Conservation (phyloP, 1,284 basidiomycete species). For the Ceratobasidium sp. region DNA sequence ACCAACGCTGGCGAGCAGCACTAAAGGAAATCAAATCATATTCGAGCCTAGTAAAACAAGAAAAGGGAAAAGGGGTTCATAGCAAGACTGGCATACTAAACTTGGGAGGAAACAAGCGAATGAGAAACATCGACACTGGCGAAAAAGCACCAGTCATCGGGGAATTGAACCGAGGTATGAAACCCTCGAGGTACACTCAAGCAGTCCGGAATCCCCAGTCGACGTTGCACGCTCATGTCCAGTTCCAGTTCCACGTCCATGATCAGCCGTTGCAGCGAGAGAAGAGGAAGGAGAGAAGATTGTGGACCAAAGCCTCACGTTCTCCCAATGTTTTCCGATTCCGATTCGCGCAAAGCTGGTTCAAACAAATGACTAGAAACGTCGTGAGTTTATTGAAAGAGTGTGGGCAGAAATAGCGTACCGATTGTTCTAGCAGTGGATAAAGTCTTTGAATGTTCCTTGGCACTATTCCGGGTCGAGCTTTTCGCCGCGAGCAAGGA, state of each 20-base stretch:
- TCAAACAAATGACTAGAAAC: conserved; percentile 27
- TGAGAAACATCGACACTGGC: conserved; percentile 3
- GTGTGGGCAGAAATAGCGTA: neutral
- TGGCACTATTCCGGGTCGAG: conserved; percentile 63
- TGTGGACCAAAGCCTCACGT: conserved; percentile 29
- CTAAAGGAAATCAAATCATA: neutral
- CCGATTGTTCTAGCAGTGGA: conserved; percentile 31
- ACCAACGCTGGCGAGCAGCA: neutral
- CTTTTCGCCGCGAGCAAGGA: conserved; percentile 84
- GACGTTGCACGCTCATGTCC: conserved; percentile 38
- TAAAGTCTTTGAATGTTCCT: neutral
- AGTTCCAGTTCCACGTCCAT: conserved; percentile 34
- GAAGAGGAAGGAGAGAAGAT: conserved; percentile 36
- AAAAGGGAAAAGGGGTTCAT: conserved; percentile 33
- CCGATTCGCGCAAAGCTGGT: conserved; percentile 27
- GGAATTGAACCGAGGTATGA: neutral
- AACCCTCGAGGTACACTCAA: conserved; percentile 14
- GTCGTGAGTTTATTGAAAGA: neutral
- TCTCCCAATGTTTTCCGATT: conserved; percentile 33
- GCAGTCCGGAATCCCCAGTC: conserved; percentile 8
- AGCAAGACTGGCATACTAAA: conserved; percentile 29
- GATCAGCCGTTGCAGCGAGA: conserved; percentile 34
- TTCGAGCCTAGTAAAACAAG: conserved; percentile 26
- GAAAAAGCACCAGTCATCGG: conserved; percentile 1
- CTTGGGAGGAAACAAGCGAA: neutral